These are phyloP conservation scores for Coniferiporia sulphurascens DNA, from an alignment of 1,284 basidiomycete species.

Conservation along the genomic window DNA sequence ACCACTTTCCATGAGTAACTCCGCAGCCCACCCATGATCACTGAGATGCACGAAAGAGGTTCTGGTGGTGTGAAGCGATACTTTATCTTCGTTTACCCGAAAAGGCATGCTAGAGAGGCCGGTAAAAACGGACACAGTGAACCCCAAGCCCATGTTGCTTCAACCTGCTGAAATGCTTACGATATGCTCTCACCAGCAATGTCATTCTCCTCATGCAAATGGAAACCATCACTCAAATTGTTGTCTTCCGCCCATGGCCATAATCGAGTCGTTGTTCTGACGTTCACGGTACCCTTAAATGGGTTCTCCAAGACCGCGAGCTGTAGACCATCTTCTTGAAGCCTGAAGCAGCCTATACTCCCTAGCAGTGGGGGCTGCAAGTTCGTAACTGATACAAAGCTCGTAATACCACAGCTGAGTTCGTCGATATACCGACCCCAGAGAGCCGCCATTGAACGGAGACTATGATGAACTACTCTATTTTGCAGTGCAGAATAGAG, in stretches of 20 bases:
- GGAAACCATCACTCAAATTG: background rate
- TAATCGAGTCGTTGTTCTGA: background rate
- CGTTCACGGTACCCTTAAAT: conserved; percentile 1
- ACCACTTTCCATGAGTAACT: background rate
- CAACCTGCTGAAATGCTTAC: background rate
- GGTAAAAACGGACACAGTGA: background rate
- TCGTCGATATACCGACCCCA: conserved; percentile 7
- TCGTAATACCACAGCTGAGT: conserved; percentile 3
- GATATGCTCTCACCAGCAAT: conserved; percentile 2
- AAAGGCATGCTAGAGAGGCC: background rate
- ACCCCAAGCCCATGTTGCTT: background rate
- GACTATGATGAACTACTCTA: background rate
- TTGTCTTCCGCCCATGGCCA: background rate
- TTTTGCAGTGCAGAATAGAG: background rate
- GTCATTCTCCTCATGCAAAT: background rate
- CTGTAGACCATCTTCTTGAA: background rate
- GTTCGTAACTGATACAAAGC: conserved; percentile 6
- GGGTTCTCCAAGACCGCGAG: background rate
- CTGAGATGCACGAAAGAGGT: background rate
- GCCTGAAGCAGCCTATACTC: background rate
- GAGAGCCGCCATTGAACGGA: background rate
- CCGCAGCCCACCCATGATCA: background rate
- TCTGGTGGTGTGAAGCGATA: background rate
- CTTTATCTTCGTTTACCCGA: background rate
- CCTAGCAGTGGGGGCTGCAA: conserved; percentile 1